Base-by-base conservation (phyloP, 805 yeast genomes). In the Kluyveromyces aestuarii region DNA sequence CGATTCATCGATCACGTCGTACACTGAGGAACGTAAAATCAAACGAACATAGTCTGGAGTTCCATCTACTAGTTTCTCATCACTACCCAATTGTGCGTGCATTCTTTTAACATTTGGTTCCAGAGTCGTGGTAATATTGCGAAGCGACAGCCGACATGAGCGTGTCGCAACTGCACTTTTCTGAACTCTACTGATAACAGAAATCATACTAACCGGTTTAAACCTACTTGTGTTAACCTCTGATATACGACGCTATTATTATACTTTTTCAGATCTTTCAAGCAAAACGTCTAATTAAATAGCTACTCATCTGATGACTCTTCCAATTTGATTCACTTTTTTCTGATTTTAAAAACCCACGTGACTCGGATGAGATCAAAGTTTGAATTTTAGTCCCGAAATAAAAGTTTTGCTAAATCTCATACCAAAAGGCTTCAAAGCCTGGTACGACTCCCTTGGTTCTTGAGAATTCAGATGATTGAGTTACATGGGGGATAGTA, bases 1-100 rank as follows among this genome's bases (percentile, higher is more conserved):
- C 0, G 96, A 81, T 54, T 93, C 98, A 41, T 86, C 82, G 39
- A 93, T 84, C 10, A 88, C 96, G 60, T 95, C 99, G 66, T 95
- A 95, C 2, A 93, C 98, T 50, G 96, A 74, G 2, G 97, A 86
- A 1, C 97, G 87, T 47, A 93, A 72, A 45, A 91, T 89, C 68
- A 93, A 72, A 62, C 95, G 85, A 54, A 93, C 80, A 62, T 93
- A 93, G 70, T 93, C 97, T n/a, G 98, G 97, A 13, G 81, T 72
- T 6, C 93, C 84, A 49, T 76, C 75, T 4, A 75, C 64, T 19
- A 73, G 68, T 36, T 81, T 66, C 60, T 85, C 93, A 37, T 77
- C 68, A 17, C 59, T 44, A 48, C 64, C 61, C 40, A 66, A 51
- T 33, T 58, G 60, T 1, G 64, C 56, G 50, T 64, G 68, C 41